Percentiles rank a stretch among this genome's conserved stretches.
Conservation (phyloP, 2,329 filamentous ascomycete genomes). For the Hypocreales sp. region DNA sequence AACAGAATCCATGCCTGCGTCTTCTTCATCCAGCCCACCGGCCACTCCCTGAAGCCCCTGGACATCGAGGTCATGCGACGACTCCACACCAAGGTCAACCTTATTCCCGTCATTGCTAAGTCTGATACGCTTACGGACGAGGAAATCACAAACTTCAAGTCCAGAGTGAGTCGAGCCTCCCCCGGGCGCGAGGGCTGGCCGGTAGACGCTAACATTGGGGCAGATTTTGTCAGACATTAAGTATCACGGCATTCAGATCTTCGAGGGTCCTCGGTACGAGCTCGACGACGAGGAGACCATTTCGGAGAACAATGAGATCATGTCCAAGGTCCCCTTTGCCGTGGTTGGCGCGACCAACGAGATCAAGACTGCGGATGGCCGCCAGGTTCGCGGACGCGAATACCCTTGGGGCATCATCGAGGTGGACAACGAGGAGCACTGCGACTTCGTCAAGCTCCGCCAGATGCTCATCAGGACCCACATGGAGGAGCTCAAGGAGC, state of each 20-base stretch:
- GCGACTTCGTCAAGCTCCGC: constrained; percentile 98
- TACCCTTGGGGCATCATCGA: constrained; percentile 99
- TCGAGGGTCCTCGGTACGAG: constrained; percentile 95
- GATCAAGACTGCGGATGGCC: constrained; percentile 79
- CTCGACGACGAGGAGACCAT: constrained; percentile 99
- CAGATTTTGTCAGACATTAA: constrained; percentile 95
- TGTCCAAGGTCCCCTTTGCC: constrained; percentile 98
- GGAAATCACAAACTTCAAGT: constrained; percentile 88
- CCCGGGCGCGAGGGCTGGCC: too few species aligned
- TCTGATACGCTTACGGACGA: constrained; percentile 95
- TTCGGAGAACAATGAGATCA: constrained; percentile 99
- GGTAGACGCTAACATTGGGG: constrained; percentile 3
- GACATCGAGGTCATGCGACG: constrained; percentile 99
- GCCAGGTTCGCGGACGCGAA: constrained; percentile 86
- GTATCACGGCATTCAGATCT: constrained; percentile 96
- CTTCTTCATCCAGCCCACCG: constrained; percentile 98
- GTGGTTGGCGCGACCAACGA: constrained; percentile 95
- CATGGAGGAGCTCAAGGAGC: constrained; percentile 99
- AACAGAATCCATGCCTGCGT: constrained; percentile 98
- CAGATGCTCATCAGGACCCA: constrained; percentile 99
- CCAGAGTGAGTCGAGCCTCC: constrained; percentile 53
- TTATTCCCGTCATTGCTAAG: constrained; percentile 98
- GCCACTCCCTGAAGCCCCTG: constrained; percentile 93
- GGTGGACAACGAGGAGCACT: constrained; percentile 99
- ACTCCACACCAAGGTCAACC: constrained; percentile 98